These are phyloP conservation scores for Pseudisothecium myosuroides DNA, from an alignment of 225 moss, liverwort and hornwort genomes.

Conservation along the genomic window DNA sequence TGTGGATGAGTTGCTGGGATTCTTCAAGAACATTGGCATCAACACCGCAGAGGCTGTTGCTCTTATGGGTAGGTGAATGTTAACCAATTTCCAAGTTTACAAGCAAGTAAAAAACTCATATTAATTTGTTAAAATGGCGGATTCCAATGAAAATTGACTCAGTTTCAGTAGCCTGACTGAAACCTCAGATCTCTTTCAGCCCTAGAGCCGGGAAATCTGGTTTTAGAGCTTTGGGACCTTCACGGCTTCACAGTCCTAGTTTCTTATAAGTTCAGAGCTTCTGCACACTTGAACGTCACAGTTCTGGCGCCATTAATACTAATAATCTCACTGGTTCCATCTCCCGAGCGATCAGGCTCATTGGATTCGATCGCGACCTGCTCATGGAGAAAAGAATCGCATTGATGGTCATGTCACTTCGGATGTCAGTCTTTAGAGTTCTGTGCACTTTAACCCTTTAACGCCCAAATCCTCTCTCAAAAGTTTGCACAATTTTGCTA, in stretches of 20 bases:
- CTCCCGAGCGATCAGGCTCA: not conserved
- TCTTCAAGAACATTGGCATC: constrained; percentile 27
- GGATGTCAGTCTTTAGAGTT: not conserved
- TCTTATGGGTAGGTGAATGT: constrained; percentile 22
- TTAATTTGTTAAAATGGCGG: too few species aligned
- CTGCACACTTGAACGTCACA: not conserved
- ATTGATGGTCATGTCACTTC: not conserved
- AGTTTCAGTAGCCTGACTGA: not conserved
- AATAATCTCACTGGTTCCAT: not conserved
- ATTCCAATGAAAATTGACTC: not conserved
- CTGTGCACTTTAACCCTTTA: not conserved
- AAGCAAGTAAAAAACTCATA: not conserved
- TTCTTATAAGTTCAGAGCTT: not conserved
- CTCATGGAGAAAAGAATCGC: not conserved
- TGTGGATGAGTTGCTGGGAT: constrained; percentile 5
- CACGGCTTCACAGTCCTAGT: not conserved
- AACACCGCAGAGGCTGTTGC: constrained; percentile 43
- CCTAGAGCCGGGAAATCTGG: not conserved
- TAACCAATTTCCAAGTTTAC: not conserved
- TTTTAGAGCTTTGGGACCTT: not conserved
- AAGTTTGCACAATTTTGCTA: not conserved
- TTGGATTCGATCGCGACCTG: not conserved
- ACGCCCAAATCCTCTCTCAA: not conserved
- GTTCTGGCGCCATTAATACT: not conserved
- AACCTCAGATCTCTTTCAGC: not conserved